Percentiles rank a stretch among this genome's conserved stretches.
Evolutionary conservation across 352 stramenopile species (phyloP).

Genomic region (Phytophthora macrochlamydospora): DNA sequence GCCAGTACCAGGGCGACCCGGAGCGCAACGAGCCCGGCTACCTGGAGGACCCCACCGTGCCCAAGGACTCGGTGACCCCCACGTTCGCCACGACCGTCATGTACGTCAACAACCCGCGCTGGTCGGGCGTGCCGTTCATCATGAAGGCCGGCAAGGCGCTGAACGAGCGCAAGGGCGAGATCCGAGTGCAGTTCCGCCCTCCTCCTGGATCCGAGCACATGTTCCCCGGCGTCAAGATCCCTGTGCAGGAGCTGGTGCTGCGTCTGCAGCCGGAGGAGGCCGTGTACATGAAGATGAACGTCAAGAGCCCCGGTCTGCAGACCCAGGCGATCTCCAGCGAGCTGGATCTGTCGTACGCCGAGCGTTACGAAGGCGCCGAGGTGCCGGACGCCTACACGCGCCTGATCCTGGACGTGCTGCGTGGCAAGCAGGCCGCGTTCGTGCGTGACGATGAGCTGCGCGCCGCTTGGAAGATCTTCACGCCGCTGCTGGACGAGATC

Average conservation of each 20-base stretch:
- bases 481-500: slow-evolving; percentile 96
- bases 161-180: slow-evolving; percentile 97
- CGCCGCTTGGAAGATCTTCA: slow-evolving; percentile 98
- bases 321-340: slow-evolving; percentile 94
- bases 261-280: slow-evolving; percentile 96
- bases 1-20: slow-evolving; percentile 94
- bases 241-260: slow-evolving; percentile 97
- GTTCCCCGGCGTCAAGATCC: slow-evolving; percentile 90
- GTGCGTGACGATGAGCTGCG: slow-evolving; percentile 97
- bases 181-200: slow-evolving; percentile 97
- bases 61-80: slow-evolving; percentile 92
- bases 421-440: slow-evolving; percentile 96
- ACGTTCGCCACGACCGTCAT: slow-evolving; percentile 92
- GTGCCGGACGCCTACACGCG: slow-evolving; percentile 98
- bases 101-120: slow-evolving; percentile 95
- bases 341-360: slow-evolving; percentile 96
- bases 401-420: slow-evolving; percentile 97
- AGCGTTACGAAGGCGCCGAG: slow-evolving; percentile 84
- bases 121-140: slow-evolving; percentile 98
- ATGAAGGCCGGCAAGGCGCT: slow-evolving; percentile 99
- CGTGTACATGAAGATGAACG: slow-evolving; percentile 98
- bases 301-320: slow-evolving; percentile 94
- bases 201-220: slow-evolving; percentile 90
- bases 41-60: slow-evolving; percentile 95
- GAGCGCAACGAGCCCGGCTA: slow-evolving; percentile 92